Conservation (phyloP, 352 stramenopile genomes). For the Phytopythium mirpurense region DNA sequence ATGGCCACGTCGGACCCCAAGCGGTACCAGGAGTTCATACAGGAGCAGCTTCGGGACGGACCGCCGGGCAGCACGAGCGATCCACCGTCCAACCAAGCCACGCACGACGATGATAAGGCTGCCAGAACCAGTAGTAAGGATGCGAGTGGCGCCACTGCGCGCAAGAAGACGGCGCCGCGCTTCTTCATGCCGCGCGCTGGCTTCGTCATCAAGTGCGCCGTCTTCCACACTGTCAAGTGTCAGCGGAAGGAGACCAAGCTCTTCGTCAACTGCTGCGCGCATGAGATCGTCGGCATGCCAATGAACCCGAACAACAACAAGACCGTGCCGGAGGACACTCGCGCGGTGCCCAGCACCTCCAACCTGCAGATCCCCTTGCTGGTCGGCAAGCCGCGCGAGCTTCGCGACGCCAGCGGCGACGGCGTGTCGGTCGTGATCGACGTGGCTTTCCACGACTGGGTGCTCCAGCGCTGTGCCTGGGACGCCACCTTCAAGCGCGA, state of each 20-base stretch:
- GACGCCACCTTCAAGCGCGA: slow-evolving; percentile 80
- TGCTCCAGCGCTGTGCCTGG: slow-evolving; percentile 64
- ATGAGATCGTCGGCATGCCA: slow-evolving; percentile 61
- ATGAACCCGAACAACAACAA: slow-evolving; percentile 71
- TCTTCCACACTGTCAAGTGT: slow-evolving; percentile 49
- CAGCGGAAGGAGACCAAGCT: slow-evolving; percentile 63
- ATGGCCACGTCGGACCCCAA: slow-evolving; percentile 64
- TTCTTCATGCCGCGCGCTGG: slow-evolving; percentile 66
- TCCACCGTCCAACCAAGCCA: slow-evolving; percentile 1
- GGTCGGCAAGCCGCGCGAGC: slow-evolving; percentile 49
- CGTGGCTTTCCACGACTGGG: slow-evolving; percentile 78
- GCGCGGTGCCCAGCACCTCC: slow-evolving; percentile 56
- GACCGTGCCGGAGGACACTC: slow-evolving; percentile 54
- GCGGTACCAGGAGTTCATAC: slow-evolving; percentile 76
- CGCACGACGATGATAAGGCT: too few species aligned
- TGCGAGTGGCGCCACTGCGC: background rate
- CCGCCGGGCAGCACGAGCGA: slow-evolving; percentile 16
- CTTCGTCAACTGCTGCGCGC: slow-evolving; percentile 76
- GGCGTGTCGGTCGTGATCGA: slow-evolving; percentile 45
- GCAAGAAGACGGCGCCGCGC: slow-evolving; percentile 13
- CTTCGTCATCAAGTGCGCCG: slow-evolving; percentile 75
- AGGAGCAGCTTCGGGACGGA: slow-evolving; percentile 70
- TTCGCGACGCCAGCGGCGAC: slow-evolving; percentile 36
- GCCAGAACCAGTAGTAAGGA: too few species aligned
- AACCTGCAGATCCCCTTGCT: slow-evolving; percentile 75